Evolutionary conservation across 805 yeast species (phyloP).

Genomic region (Lachancea lanzarotensis): DNA sequence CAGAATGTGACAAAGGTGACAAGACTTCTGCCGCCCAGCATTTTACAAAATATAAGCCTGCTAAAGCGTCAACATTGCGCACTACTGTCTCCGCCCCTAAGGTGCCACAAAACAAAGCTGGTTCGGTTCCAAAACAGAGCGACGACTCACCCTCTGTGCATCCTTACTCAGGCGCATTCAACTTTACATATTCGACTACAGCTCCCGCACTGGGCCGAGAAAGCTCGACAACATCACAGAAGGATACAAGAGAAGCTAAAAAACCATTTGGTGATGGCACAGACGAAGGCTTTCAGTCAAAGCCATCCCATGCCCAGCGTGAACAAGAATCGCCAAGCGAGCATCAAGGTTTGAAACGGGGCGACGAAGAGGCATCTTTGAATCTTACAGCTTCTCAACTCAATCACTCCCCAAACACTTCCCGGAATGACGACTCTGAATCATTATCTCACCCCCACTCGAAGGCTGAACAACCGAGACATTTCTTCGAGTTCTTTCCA

Average conservation of each 20-base stretch:
- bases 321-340: neutral
- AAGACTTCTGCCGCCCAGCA: conserved; percentile 1
- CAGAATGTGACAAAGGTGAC: neutral
- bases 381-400: too few relatives aligned
- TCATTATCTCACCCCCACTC: neutral
- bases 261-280: too few relatives aligned
- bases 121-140: neutral
- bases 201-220: neutral
- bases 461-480: neutral
- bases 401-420: too few relatives aligned
- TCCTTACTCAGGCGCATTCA: neutral
- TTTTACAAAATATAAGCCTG: conserved; percentile 32
- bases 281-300: too few relatives aligned
- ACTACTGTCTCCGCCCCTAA: conserved; percentile 24
- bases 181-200: neutral
- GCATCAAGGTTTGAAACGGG: neutral
- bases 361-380: too few relatives aligned
- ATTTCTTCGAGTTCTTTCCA: neutral
- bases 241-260: too few relatives aligned
- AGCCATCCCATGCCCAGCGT: too few relatives aligned
- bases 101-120: conserved; percentile 9
- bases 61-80: conserved; percentile 35
- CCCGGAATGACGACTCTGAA: too few relatives aligned
- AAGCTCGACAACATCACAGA: neutral
- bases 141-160: neutral